These are phyloP conservation scores for Vitis hybrid DNA, from an alignment of 177 flowering plant genomes.

Conservation along the genomic window DNA sequence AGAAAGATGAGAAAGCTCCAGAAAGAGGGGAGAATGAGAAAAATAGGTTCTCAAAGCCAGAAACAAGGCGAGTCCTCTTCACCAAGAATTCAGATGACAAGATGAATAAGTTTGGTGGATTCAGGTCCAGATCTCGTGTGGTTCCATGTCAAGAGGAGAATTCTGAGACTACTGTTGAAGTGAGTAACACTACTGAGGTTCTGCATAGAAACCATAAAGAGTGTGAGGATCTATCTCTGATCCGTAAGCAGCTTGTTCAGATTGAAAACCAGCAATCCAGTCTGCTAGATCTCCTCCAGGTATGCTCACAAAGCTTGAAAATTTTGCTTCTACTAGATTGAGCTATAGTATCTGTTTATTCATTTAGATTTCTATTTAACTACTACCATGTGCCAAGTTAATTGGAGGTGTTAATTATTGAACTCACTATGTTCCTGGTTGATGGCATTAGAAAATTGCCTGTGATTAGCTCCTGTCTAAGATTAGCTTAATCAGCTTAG, in stretches of 20 bases:
- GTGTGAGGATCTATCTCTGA: slow-evolving; percentile 60
- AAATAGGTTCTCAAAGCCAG: slow-evolving; percentile 31
- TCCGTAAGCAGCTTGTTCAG: slow-evolving; percentile 78
- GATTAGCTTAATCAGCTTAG: too few relatives aligned
- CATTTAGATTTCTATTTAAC: too few relatives aligned
- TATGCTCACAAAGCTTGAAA: slow-evolving; percentile 20
- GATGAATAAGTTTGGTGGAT: slow-evolving; percentile 34
- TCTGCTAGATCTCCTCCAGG: slow-evolving; percentile 84
- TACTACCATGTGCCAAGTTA: too few relatives aligned
- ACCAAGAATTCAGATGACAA: slow-evolving; percentile 46
- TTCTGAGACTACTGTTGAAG: slow-evolving; percentile 33
- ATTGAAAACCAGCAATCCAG: slow-evolving; percentile 88
- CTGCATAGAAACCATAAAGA: slow-evolving; percentile 40
- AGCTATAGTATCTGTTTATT: too few relatives aligned
- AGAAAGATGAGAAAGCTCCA: slow-evolving; percentile 22
- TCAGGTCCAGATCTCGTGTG: slow-evolving; percentile 55
- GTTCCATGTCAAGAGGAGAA: slow-evolving; percentile 53
- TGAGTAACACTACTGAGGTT: slow-evolving; percentile 33
- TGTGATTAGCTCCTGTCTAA: too few relatives aligned
- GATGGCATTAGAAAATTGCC: too few relatives aligned
- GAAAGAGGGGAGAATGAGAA: slow-evolving; percentile 31
- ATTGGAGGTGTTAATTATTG: too few relatives aligned
- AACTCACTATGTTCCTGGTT: too few relatives aligned
- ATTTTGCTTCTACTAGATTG: neutral
- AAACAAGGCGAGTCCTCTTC: slow-evolving; percentile 47